A percentile compares a stretch with the other conserved stretches of the same genome.
Evolutionary conservation across 1,284 basidiomycete species (phyloP).

Genomic region (Sutorius eximius): DNA sequence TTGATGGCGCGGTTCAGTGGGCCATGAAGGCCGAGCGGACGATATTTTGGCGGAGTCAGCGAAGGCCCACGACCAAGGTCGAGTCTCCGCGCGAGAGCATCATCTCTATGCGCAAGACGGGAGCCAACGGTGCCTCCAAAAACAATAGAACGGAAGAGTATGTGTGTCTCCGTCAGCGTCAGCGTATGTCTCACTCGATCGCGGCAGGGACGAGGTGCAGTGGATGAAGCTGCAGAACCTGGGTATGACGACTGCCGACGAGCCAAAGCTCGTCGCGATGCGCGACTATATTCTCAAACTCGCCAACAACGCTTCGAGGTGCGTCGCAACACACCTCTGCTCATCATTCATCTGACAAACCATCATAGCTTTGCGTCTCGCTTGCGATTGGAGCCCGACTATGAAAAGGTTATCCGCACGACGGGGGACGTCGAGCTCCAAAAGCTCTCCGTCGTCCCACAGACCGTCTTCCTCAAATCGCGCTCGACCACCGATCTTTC

Average conservation of each 20-base stretch:
- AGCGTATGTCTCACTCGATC: not conserved
- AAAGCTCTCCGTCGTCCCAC: slow-evolving; percentile 88
- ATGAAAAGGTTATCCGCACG: slow-evolving; percentile 64
- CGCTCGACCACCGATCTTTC: slow-evolving; percentile 40
- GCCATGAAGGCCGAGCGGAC: slow-evolving; percentile 78
- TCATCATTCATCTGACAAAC: slow-evolving; percentile 8
- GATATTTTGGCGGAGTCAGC: slow-evolving; percentile 70
- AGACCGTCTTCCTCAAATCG: slow-evolving; percentile 88
- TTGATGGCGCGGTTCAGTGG: slow-evolving; percentile 87
- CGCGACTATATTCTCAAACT: slow-evolving; percentile 86
- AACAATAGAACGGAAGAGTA: slow-evolving; percentile 75
- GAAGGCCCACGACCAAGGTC: slow-evolving; percentile 46
- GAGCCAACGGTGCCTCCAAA: slow-evolving; percentile 43
- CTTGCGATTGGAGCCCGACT: slow-evolving; percentile 57
- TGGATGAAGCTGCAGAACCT: slow-evolving; percentile 74
- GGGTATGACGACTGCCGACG: slow-evolving; percentile 79
- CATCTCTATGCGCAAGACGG: slow-evolving; percentile 55
- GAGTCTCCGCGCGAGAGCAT: slow-evolving; percentile 73
- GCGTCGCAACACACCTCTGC: slow-evolving; percentile 7
- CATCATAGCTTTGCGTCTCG: slow-evolving; percentile 62
- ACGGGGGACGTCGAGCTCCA: slow-evolving; percentile 71
- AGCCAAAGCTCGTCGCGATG: slow-evolving; percentile 81
- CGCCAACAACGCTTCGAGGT: slow-evolving; percentile 68
- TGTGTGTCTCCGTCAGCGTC: slow-evolving; percentile 24
- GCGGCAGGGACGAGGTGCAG: slow-evolving; percentile 69